Evolutionary conservation across 805 yeast genomes (phyloP).

Genomic region (Nadsonia fulvescens): DNA sequence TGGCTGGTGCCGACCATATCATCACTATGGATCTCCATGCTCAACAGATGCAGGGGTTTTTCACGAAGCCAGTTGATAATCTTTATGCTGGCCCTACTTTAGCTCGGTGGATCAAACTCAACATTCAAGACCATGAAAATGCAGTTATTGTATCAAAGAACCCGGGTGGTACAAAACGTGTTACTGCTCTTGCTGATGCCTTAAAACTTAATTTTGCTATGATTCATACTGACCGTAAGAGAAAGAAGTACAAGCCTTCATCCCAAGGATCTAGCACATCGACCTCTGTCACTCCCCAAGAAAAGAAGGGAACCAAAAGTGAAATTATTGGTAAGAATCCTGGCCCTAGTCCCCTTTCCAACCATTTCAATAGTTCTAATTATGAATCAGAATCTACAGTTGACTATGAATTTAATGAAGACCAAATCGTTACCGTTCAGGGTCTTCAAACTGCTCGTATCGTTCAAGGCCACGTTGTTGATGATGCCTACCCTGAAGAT

Average conservation of each 20-base stretch:
- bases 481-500: conserved; percentile 45
- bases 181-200: conserved; percentile 93
- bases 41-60: conserved; percentile 98
- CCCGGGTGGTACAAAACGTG: conserved; percentile 98
- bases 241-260: conserved; percentile 5
- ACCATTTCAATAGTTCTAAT: too few species aligned
- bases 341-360: too few species aligned
- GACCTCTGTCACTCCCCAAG: conserved; percentile 3
- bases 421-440: conserved; percentile 11
- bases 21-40: conserved; percentile 94
- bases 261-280: conserved; percentile 6
- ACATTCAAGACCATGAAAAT: conserved; percentile 57
- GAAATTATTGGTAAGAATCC: too few species aligned
- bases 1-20: conserved; percentile 99
- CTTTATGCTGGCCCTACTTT: conserved; percentile 90
- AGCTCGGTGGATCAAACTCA: conserved; percentile 88
- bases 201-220: conserved; percentile 91
- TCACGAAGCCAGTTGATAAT: conserved; percentile 93
- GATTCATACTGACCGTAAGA: conserved; percentile 94
- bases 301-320: conserved; percentile 6
- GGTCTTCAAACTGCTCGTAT: conserved; percentile 84
- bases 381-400: too few species aligned
- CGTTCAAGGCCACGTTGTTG: conserved; percentile 92
- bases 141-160: conserved; percentile 92
- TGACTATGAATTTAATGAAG: conserved; percentile 9